A percentile compares a stretch with the other conserved stretches of the same genome.
These are phyloP conservation scores for Periconia digitata DNA, from an alignment of 2,329 filamentous ascomycete species.

Conservation along the genomic window DNA sequence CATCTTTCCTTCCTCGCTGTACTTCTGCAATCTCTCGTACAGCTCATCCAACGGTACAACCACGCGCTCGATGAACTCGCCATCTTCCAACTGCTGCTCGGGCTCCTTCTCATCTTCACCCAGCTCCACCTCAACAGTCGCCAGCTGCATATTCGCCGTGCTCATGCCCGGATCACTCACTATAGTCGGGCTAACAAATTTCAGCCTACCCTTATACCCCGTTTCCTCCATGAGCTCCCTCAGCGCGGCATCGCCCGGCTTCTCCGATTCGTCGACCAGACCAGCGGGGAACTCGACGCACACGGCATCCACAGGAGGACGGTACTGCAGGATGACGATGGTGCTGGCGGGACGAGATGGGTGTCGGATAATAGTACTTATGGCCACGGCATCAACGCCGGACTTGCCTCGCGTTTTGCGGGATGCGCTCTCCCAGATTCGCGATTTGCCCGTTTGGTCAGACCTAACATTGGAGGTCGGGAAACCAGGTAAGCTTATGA, in stretches of 20 bases:
- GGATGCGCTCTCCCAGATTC: slow-evolving; percentile 54
- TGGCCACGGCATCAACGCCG: slow-evolving; percentile 63
- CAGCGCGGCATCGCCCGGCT: slow-evolving; percentile 57
- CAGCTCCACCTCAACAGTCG: slow-evolving; percentile 60
- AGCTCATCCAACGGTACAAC: slow-evolving; percentile 60
- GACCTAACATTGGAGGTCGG: too few species aligned
- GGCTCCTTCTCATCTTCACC: slow-evolving; percentile 54
- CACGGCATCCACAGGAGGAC: slow-evolving; percentile 60
- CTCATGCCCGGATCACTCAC: slow-evolving; percentile 66
- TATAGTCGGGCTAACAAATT: slow-evolving; percentile 63
- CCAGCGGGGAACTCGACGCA: slow-evolving; percentile 64
- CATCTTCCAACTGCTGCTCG: slow-evolving; percentile 61
- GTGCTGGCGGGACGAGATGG: slow-evolving; percentile 51
- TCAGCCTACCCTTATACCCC: slow-evolving; percentile 58
- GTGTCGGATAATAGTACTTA: slow-evolving; percentile 57
- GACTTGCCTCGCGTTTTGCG: slow-evolving; percentile 57
- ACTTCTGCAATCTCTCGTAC: slow-evolving; percentile 56
- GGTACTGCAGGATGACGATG: slow-evolving; percentile 61
- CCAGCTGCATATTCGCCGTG: slow-evolving; percentile 63
- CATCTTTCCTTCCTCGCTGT: slow-evolving; percentile 51
- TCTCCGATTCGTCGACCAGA: slow-evolving; percentile 60
- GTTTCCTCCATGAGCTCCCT: slow-evolving; percentile 65
- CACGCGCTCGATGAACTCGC: slow-evolving; percentile 63
- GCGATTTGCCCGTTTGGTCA: slow-evolving; percentile 49
- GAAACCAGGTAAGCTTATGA: too few species aligned